These are phyloP conservation scores for Xylaria palmicola DNA, from an alignment of 495 filamentous ascomycete species.

Conservation along the genomic window DNA sequence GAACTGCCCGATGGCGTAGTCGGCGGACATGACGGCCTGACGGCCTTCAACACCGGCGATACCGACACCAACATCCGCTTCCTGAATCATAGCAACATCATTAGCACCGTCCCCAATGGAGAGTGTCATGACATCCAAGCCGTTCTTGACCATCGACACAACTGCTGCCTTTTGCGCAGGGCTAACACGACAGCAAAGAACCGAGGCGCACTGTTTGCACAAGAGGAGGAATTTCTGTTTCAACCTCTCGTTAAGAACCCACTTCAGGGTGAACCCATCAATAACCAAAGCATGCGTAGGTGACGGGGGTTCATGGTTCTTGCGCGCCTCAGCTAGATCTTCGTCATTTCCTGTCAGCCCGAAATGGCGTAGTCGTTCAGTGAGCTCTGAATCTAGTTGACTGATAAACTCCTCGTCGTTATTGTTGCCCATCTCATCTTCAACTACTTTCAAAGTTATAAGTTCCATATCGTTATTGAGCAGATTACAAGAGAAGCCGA, in stretches of 20 bases:
- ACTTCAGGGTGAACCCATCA: slow-evolving; percentile 89
- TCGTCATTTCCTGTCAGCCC: slow-evolving; percentile 81
- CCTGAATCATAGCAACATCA: slow-evolving; percentile 99
- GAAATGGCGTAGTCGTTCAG: slow-evolving; percentile 70
- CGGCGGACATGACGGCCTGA: slow-evolving; percentile 97
- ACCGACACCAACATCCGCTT: slow-evolving; percentile 96
- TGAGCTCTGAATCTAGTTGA: slow-evolving; percentile 65
- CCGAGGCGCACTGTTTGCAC: slow-evolving; percentile 96
- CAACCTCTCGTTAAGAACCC: slow-evolving; percentile 78
- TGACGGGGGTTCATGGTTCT: slow-evolving; percentile 78
- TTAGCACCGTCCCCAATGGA: slow-evolving; percentile 97
- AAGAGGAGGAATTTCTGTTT: slow-evolving; percentile 91
- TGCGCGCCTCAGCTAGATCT: slow-evolving; percentile 74
- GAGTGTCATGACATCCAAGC: slow-evolving; percentile 94
- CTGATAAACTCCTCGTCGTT: slow-evolving; percentile 45
- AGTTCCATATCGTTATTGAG: slow-evolving; percentile 98
- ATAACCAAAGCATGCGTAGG: slow-evolving; percentile 96
- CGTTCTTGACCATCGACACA: slow-evolving; percentile 89
- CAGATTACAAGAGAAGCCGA: slow-evolving; percentile 98
- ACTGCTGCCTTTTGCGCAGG: slow-evolving; percentile 98
- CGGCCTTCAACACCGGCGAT: slow-evolving; percentile 97
- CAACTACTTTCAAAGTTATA: slow-evolving; percentile 82
- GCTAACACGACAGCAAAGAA: slow-evolving; percentile 96
- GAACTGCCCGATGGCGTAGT: slow-evolving; percentile 98
- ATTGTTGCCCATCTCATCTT: slow-evolving; percentile 53